Evolutionary conservation across 2,329 filamentous ascomycete species (phyloP).

Genomic region (Gnomoniopsis smithogilvyi): DNA sequence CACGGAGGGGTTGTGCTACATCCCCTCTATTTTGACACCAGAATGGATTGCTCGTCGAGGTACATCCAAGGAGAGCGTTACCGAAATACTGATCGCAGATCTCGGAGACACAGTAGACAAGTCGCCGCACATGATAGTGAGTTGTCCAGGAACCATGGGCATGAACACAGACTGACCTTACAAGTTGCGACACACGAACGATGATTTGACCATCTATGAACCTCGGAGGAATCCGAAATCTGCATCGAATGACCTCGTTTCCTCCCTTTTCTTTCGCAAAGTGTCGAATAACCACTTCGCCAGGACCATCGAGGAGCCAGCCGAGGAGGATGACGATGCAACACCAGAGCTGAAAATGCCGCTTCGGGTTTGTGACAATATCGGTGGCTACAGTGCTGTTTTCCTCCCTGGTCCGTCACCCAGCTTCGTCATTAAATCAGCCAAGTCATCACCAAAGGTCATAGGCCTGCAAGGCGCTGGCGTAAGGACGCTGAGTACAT

Average conservation of each 20-base stretch:
- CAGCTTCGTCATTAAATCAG: conserved; percentile 77
- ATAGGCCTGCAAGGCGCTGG: conserved; percentile 67
- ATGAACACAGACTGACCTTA: conserved; percentile 11
- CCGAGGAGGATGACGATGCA: conserved; percentile 35
- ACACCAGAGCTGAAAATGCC: conserved; percentile 46
- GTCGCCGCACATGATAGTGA: conserved; percentile 77
- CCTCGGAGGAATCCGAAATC: conserved; percentile 57
- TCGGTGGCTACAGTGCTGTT: conserved; percentile 78
- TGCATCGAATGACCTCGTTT: conserved; percentile 43
- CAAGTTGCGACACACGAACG: conserved; percentile 71
- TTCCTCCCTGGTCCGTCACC: conserved; percentile 80
- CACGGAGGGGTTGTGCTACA: conserved; percentile 72
- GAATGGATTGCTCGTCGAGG: conserved; percentile 70
- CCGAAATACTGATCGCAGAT: conserved; percentile 80
- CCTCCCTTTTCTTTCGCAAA: conserved; percentile 73
- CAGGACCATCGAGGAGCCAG: conserved; percentile 46
- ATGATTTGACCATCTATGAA: conserved; percentile 86
- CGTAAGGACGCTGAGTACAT: conserved; percentile 69
- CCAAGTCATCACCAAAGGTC: conserved; percentile 72
- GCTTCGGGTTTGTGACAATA: conserved; percentile 56
- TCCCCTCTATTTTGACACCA: conserved; percentile 71
- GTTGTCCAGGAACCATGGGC: conserved; percentile 27
- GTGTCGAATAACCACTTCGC: conserved; percentile 66
- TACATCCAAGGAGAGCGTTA: conserved; percentile 67
- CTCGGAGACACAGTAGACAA: conserved; percentile 71